Percentiles rank a stretch among this genome's conserved stretches.
These are phyloP conservation scores for Fusarium camptoceras DNA, from an alignment of 2,329 filamentous ascomycete species.

Conservation along the genomic window DNA sequence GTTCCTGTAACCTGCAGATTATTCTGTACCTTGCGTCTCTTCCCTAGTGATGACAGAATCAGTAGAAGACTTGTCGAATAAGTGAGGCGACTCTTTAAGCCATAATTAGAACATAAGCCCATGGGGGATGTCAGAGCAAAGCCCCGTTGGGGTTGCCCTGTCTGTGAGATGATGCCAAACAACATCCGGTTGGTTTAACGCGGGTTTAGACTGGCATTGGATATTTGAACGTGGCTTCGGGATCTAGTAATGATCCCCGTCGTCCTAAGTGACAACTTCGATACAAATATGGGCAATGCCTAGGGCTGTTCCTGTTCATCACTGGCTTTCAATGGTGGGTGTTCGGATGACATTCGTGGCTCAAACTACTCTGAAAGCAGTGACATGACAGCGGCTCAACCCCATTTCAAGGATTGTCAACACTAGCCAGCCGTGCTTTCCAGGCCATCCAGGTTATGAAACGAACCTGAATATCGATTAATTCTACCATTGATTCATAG, in stretches of 20 bases:
- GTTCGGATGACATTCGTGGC: background rate
- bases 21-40: constrained; percentile 4
- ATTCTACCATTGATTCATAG: background rate
- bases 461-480: background rate
- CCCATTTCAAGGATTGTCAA: background rate
- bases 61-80: constrained; percentile 3
- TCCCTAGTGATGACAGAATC: background rate
- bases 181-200: background rate
- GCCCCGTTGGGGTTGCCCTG: constrained; percentile 1
- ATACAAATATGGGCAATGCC: background rate
- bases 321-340: background rate
- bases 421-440: background rate
- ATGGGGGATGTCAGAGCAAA: constrained; percentile 14
- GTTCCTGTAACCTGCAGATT: constrained; percentile 10
- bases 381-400: constrained; percentile 9
- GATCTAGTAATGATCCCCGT: constrained; percentile 16
- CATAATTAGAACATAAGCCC: background rate
- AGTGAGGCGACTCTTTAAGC: constrained; percentile 8
- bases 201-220: background rate
- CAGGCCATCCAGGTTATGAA: background rate
- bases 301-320: background rate
- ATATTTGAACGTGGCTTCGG: constrained; percentile 18
- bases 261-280: background rate
- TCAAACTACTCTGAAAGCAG: constrained; percentile 6
- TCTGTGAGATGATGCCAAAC: constrained; percentile 10